A percentile compares a stretch with the other conserved stretches of the same genome.
Evolutionary conservation across 768 basidiomycete genomes (phyloP).

Genomic region (Flagelloscypha sp.): DNA sequence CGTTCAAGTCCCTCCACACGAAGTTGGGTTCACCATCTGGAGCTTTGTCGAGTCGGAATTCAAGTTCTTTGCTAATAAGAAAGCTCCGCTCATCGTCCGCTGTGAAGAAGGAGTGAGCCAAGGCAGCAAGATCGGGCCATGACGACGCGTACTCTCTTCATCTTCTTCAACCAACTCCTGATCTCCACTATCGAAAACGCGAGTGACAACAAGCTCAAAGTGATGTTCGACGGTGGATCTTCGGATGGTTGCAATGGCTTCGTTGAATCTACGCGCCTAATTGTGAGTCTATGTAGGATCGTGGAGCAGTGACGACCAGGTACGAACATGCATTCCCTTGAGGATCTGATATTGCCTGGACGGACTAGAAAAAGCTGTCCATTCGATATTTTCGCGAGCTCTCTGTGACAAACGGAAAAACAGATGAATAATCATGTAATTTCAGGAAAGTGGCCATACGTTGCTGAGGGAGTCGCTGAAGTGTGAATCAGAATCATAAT

Average conservation of each 20-base stretch:
- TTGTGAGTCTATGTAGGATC: neutral
- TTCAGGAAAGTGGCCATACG: too few species aligned
- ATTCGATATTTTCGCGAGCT: constrained; percentile 85
- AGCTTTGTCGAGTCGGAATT: constrained; percentile 68
- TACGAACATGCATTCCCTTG: constrained; percentile 93
- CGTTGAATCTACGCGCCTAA: constrained; percentile 64
- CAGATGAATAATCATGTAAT: too few species aligned
- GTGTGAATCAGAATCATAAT: too few species aligned
- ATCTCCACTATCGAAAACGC: constrained; percentile 95
- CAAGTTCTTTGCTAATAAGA: constrained; percentile 83
- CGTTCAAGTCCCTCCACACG: constrained; percentile 86
- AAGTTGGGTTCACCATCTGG: constrained; percentile 78
- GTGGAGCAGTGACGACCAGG: neutral
- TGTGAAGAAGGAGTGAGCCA: constrained; percentile 21
- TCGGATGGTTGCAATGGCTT: constrained; percentile 91
- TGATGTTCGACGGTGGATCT: constrained; percentile 70
- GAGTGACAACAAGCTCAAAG: constrained; percentile 90
- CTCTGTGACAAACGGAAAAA: too few species aligned
- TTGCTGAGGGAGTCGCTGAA: too few species aligned
- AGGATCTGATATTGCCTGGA: constrained; percentile 84
- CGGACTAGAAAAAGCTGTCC: constrained; percentile 89
- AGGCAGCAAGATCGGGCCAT: neutral
- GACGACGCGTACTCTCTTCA: constrained; percentile 62
- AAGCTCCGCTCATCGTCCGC: constrained; percentile 93
- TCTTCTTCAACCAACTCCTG: constrained; percentile 92